These are phyloP conservation scores for Pseudocercospora eumusae DNA, from an alignment of 2,329 filamentous ascomycete species.

Conservation along the genomic window DNA sequence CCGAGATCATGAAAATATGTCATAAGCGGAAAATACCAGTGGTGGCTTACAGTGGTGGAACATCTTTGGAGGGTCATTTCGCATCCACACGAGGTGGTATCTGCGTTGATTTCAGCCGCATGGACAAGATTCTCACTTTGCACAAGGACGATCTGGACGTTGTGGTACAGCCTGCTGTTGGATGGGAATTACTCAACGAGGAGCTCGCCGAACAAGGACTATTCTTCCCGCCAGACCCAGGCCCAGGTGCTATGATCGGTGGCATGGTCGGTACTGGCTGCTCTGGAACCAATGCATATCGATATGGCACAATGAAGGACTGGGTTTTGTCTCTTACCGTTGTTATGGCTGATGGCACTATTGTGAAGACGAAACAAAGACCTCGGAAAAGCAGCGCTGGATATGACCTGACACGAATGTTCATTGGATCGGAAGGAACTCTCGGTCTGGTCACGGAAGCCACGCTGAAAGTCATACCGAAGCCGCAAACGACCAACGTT, in stretches of 20 bases:
- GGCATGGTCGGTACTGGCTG: constrained; percentile 81
- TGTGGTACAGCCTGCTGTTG: constrained; percentile 66
- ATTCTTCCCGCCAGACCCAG: constrained; percentile 91
- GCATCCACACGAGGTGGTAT: constrained; percentile 79
- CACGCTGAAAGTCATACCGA: constrained; percentile 80
- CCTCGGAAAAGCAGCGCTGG: constrained; percentile 88
- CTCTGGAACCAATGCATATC: constrained; percentile 82
- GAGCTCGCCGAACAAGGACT: constrained; percentile 69
- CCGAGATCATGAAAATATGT: constrained; percentile 85
- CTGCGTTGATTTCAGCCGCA: constrained; percentile 80
- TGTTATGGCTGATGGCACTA: constrained; percentile 83
- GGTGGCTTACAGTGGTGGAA: constrained; percentile 83
- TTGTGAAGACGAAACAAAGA: constrained; percentile 85
- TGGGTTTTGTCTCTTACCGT: constrained; percentile 88
- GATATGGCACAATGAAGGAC: constrained; percentile 92
- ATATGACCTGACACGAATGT: constrained; percentile 86
- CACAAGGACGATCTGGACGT: constrained; percentile 69
- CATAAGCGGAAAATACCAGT: constrained; percentile 79
- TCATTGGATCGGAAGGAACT: constrained; percentile 89
- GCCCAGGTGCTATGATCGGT: constrained; percentile 88
- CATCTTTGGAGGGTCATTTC: constrained; percentile 86
- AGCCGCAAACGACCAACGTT: constrained; percentile 76
- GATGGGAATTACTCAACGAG: constrained; percentile 85
- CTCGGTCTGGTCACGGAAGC: constrained; percentile 90
- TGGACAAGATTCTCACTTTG: constrained; percentile 77